Conservation (phyloP, 495 filamentous ascomycete genomes). For the Evansstolkia leycettana region DNA sequence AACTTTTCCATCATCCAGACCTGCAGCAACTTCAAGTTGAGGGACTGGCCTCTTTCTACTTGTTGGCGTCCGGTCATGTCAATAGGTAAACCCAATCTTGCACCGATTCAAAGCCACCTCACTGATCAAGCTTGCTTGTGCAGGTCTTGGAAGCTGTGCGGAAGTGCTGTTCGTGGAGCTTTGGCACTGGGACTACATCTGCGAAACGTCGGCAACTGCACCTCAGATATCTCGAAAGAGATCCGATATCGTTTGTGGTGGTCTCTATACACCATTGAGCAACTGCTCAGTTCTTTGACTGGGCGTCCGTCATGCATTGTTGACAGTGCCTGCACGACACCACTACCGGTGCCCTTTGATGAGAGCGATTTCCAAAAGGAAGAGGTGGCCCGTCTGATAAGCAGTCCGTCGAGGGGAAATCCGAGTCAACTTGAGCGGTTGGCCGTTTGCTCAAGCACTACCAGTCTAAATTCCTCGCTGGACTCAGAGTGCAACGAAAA, state of each 20-base stretch:
- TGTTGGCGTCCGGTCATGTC: conserved; percentile 43
- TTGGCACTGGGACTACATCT: conserved; percentile 50
- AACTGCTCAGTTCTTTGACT: conserved; percentile 43
- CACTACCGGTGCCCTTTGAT: conserved; percentile 41
- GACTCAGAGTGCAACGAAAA: conserved; percentile 16
- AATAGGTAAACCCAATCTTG: conserved; percentile 35
- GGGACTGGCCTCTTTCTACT: conserved; percentile 46
- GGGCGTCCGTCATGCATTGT: conserved; percentile 46
- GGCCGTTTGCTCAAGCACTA: conserved; percentile 7
- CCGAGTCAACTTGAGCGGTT: conserved; percentile 12
- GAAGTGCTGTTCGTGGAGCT: conserved; percentile 43
- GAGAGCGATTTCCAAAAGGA: conserved; percentile 33
- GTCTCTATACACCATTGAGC: conserved; percentile 45
- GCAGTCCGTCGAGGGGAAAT: conserved; percentile 10
- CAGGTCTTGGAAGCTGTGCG: conserved; percentile 50
- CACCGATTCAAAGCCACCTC: not conserved
- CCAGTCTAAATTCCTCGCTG: conserved; percentile 12
- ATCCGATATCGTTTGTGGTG: conserved; percentile 50
- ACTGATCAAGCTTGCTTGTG: conserved; percentile 5
- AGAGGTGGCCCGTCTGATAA: conserved; percentile 21
- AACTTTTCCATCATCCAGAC: conserved; percentile 38
- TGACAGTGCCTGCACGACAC: conserved; percentile 40
- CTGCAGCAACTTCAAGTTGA: conserved; percentile 46
- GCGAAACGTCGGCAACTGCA: conserved; percentile 35
- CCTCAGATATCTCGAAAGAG: conserved; percentile 40